Evolutionary conservation across 169 alveolate species (phyloP), one percentile per base, ranked within the genome.

Genomic region (Eimeria zaria): DNA sequence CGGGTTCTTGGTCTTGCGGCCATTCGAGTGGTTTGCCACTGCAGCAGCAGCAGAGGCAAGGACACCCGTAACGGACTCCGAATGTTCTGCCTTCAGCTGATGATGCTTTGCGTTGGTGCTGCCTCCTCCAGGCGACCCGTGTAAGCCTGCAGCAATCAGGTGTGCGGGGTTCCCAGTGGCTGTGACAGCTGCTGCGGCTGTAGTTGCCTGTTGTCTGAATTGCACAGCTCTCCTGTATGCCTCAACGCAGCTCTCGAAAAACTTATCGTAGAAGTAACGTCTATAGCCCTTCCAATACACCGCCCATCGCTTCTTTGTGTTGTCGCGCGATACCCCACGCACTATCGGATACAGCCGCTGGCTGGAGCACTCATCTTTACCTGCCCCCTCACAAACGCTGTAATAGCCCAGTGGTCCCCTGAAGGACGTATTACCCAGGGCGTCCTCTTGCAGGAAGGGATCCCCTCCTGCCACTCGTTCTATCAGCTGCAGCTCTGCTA

Each of bases 231-330:
- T 80, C 67, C 60, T 78, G 84, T 93, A 93, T 0, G 96, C 96
- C 78, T 93, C 89, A 33, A 80, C 53, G 89, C 96, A 81, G 67
- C 89, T 88, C 53, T 80, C 96, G 88, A 80, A 93, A 78, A 80
- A 93, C 53, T 93, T 93, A 80, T 93, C 96, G 64, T 93, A 93
- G 78, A 93, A 93, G 89, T 93, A 93, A 33, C 89, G 78, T 71
- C 96, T n/a, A 53, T 83, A 80, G 16, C 96, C 96, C 71, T 93
- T 93, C 96, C 96, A 93, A 94, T 93, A 93, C 22, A 93, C 96
- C 11, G 96, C 96, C 96, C 96, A 93, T n/a, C 96, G 58, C 73
- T 81, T 80, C 78, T 93, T 93, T 24, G 96, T 93, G 93, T 93
- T 93, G 78, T 93, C 96, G 12, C 96, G 96, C 39, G 96, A 93